A percentile compares a stretch with the other conserved stretches of the same genome.
phyloP scores from a whole-genome alignment of 75 land plant species.

The Pseudotsuga menziesii region DNA sequence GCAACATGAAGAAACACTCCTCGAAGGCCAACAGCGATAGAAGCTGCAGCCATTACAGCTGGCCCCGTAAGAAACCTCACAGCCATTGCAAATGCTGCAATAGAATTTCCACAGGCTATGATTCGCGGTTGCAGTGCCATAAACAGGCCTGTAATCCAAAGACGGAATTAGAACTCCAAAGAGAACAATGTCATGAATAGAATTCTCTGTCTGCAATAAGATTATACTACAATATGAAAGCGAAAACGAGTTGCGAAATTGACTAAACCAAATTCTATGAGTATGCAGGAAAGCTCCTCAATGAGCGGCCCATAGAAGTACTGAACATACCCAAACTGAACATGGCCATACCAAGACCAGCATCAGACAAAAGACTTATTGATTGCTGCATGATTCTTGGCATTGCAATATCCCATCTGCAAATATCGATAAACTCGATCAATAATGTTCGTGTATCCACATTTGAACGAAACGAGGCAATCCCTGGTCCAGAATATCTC shows the following conservation, averaged over 20 bases:
- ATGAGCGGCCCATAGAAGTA: background rate
- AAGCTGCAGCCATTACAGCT: constrained; percentile 93
- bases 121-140: constrained; percentile 89
- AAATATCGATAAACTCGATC: background rate
- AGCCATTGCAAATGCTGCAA: constrained; percentile 78
- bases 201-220: background rate
- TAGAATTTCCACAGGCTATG: constrained; percentile 79
- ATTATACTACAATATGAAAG: background rate
- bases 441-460: background rate
- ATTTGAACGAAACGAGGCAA: too few relatives aligned
- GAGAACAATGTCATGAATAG: background rate
- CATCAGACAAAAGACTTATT: constrained; percentile 76
- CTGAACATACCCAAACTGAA: constrained; percentile 79
- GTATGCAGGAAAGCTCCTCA: background rate
- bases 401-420: constrained; percentile 84
- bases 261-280: background rate
- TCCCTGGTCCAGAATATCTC: too few relatives aligned
- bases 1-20: constrained; percentile 72
- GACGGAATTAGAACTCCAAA: background rate
- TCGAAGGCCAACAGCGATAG: constrained; percentile 72
- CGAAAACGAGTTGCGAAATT: background rate
- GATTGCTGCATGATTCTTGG: constrained; percentile 73
- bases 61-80: constrained; percentile 86
- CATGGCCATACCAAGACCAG: constrained; percentile 99
- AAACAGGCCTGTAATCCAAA: constrained; percentile 63